A percentile compares a stretch with the other conserved stretches of the same genome.
These are phyloP conservation scores for Rhamnella rubrinervis DNA, from an alignment of 331 rosid species.

Conservation along the genomic window DNA sequence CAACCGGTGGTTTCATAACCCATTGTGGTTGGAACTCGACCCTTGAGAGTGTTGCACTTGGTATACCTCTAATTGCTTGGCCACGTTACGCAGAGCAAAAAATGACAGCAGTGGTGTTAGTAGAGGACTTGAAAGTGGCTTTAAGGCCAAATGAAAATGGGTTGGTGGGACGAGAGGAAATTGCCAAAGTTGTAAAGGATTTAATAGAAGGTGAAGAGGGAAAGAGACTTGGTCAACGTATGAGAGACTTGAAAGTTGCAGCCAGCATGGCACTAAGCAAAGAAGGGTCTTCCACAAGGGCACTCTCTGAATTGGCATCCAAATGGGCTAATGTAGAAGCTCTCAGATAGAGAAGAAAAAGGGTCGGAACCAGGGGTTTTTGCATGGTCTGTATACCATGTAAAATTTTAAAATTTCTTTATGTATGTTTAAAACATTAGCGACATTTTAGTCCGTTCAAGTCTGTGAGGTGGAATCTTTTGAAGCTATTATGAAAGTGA, in stretches of 20 bases:
- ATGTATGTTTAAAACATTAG: too few species aligned
- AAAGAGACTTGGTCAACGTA: too few species aligned
- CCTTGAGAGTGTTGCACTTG: slow-evolving; percentile 40
- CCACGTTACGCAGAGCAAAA: slow-evolving; percentile 58
- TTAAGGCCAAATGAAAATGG: slow-evolving; percentile 37
- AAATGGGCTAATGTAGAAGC: too few species aligned
- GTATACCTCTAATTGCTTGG: slow-evolving; percentile 50
- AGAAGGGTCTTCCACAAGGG: too few species aligned
- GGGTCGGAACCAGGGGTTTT: too few species aligned
- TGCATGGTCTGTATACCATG: too few species aligned
- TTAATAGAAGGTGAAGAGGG: slow-evolving; percentile 36
- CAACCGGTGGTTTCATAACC: slow-evolving; percentile 35
- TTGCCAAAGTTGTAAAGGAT: slow-evolving; percentile 23
- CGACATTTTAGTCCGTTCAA: too few species aligned
- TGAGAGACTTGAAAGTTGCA: not conserved
- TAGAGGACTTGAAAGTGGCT: slow-evolving; percentile 41
- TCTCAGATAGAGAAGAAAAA: too few species aligned
- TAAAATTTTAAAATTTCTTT: too few species aligned
- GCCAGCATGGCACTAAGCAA: not conserved
- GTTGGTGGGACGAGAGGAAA: slow-evolving; percentile 28
- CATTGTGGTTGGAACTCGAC: slow-evolving; percentile 54
- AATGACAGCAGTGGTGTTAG: slow-evolving; percentile 32
- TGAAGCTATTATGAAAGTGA: too few species aligned
- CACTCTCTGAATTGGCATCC: too few species aligned
- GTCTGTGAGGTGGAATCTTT: too few species aligned